phyloP scores from a whole-genome alignment of 208 protist genomes.

The Wallacemonas sp. region DNA sequence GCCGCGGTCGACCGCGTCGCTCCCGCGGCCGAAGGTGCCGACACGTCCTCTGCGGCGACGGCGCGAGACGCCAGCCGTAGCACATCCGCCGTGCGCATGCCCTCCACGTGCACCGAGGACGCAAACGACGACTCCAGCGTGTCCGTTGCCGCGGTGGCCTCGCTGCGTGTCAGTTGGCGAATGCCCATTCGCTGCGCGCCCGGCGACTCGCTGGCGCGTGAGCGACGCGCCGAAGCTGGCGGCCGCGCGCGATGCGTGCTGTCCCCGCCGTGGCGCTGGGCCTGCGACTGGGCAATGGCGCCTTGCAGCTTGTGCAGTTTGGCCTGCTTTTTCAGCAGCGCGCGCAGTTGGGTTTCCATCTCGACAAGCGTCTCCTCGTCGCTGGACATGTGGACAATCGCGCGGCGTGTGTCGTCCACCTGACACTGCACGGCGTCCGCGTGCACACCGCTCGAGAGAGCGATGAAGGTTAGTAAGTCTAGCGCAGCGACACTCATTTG shows the following conservation, averaged over 20 bases:
- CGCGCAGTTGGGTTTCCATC: constrained; percentile 48
- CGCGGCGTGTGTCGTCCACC: constrained; percentile 51
- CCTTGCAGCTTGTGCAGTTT: constrained; percentile 43
- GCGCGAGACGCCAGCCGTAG: constrained; percentile 33
- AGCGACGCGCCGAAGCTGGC: too few species aligned
- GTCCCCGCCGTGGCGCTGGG: constrained; percentile 23
- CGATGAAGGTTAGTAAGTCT: constrained; percentile 59
- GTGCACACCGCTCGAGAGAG: constrained; percentile 75
- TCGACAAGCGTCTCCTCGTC: constrained; percentile 53
- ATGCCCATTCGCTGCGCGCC: not conserved
- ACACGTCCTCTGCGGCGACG: constrained; percentile 17
- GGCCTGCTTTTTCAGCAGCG: constrained; percentile 43
- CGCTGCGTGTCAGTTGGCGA: constrained; percentile 3
- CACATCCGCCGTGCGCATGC: constrained; percentile 12
- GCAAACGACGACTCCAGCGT: not conserved
- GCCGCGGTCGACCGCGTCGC: not conserved
- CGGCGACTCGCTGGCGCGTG: not conserved
- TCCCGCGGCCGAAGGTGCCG: not conserved
- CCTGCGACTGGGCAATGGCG: constrained; percentile 37
- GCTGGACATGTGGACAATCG: constrained; percentile 45
- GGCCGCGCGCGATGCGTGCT: not conserved
- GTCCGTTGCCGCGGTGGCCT: not conserved
- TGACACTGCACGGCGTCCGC: constrained; percentile 68
- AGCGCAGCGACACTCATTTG: constrained; percentile 26
- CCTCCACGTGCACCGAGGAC: not conserved